Conservation (phyloP, 2,329 filamentous ascomycete genomes). For the Tolypocladium album region DNA sequence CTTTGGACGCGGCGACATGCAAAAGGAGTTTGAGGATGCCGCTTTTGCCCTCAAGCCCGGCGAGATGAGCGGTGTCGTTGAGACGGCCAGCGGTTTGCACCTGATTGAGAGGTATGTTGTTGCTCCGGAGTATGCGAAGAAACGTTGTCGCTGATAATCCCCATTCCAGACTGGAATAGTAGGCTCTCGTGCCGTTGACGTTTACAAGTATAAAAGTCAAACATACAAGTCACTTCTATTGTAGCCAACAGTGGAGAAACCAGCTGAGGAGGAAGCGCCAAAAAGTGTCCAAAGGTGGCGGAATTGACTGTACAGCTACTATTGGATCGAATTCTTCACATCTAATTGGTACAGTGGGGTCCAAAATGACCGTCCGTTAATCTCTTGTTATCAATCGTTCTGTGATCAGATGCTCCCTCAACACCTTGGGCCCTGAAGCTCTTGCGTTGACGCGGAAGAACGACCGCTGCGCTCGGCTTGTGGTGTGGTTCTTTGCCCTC, state of each 20-base stretch:
- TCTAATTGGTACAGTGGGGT: too few species aligned
- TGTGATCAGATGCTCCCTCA: too few species aligned
- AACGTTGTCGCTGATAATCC: background rate
- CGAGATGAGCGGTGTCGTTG: slow-evolving; percentile 76
- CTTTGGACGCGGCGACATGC: slow-evolving; percentile 93
- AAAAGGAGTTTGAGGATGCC: slow-evolving; percentile 95
- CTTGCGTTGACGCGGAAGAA: too few species aligned
- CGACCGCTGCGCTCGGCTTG: too few species aligned
- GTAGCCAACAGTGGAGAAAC: background rate
- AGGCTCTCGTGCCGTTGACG: background rate
- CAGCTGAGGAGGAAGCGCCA: background rate
- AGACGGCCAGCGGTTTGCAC: slow-evolving; percentile 90
- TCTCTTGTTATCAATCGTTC: too few species aligned
- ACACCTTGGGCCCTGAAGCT: too few species aligned
- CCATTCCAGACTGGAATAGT: slow-evolving; percentile 3
- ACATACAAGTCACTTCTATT: background rate
- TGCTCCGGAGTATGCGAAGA: background rate
- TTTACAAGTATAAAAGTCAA: background rate
- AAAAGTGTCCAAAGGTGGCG: background rate
- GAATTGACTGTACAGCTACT: background rate
- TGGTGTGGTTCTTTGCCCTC: too few species aligned
- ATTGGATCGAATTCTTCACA: background rate
- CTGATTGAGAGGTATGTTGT: slow-evolving; percentile 75
- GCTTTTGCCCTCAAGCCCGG: slow-evolving; percentile 83
- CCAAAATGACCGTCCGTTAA: too few species aligned